Evolutionary conservation across 371 early-diverging fungal species (phyloP), one percentile per base, ranked within the genome.

Genomic region (Basidiobolus meristosporus): DNA sequence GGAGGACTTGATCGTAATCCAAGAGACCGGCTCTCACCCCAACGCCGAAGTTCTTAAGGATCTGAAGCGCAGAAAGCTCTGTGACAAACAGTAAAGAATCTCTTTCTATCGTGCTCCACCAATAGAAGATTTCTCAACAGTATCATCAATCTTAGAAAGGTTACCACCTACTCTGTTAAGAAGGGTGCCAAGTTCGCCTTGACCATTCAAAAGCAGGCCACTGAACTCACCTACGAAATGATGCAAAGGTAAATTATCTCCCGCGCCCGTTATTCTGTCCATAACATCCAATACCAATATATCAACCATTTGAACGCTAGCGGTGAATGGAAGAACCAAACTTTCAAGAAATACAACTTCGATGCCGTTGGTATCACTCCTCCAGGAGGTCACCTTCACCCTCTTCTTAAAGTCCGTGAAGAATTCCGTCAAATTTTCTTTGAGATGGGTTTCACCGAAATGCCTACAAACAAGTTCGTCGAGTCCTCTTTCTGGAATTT

Each of bases 401-500:
- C 99, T 42, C 70, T 99, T 37, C 80, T 97, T 79, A 98, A 99
- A 63, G 95, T 99, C 29, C 90, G 95, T 48, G 95, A 96, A 51
- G 98, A 98, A 63, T 95, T 98, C 73, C 78, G 96, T 42, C 82
- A 90, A 46, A 96, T 99, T 54, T 99, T 99, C 72, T 86, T 99
- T 60, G 98, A 98, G 60, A 82, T 98, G 65, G 97, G 97, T 76
- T 99, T 99, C 73, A 70, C 77, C 48, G 99, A 99, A 65, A 99
- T 99, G 99, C 85, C 91, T 28, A 93, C 99, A 43, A 89, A 88
- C 72, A 72, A 82, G 59, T 99, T 82, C 64, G 95, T 96, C 43
- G 99, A 99, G 59, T 84, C 87, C 35, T 90, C 96, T 53, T 99
- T 99, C 81, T 99, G 99, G 99, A 99, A 99, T 69, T 99, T 99